Evolutionary conservation across 2,329 filamentous ascomycete genomes (phyloP).

Genomic region (Didymella glomerata): DNA sequence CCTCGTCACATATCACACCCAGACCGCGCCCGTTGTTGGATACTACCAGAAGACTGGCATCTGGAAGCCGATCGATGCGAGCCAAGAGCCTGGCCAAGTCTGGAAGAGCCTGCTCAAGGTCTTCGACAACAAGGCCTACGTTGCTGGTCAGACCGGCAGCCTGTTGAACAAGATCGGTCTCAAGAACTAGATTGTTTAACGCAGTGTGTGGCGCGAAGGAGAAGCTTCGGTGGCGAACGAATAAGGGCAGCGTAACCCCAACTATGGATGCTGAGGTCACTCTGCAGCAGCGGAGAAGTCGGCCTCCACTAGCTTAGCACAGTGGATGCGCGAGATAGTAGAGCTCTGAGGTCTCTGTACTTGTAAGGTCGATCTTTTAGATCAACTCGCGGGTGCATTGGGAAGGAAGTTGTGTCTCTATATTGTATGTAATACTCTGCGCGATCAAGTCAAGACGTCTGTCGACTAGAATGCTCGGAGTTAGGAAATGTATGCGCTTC

Average conservation of each 20-base stretch:
- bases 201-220: neutral
- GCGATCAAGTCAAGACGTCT: conserved; percentile 10
- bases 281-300: conserved; percentile 22
- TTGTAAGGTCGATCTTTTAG: conserved; percentile 35
- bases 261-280: neutral
- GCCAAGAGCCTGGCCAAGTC: conserved; percentile 92
- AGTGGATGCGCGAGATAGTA: conserved; percentile 27
- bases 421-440: conserved; percentile 25
- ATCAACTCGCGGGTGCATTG: conserved; percentile 19
- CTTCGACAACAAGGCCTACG: conserved; percentile 68
- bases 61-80: conserved; percentile 94
- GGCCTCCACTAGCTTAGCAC: conserved; percentile 25
- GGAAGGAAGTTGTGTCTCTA: conserved; percentile 21
- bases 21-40: conserved; percentile 89
- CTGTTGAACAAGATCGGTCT: conserved; percentile 65
- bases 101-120: conserved; percentile 92
- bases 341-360: conserved; percentile 31
- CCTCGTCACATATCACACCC: conserved; percentile 88
- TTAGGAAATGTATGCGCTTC: conserved; percentile 19
- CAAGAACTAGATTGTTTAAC: conserved; percentile 54
- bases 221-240: neutral
- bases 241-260: neutral
- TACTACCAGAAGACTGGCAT: conserved; percentile 99
- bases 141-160: conserved; percentile 51
- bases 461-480: conserved; percentile 14